Evolutionary conservation across 169 alveolate genomes (phyloP), one percentile per base, ranked within the genome.

Genomic region (Plasmodium blacklocki): DNA sequence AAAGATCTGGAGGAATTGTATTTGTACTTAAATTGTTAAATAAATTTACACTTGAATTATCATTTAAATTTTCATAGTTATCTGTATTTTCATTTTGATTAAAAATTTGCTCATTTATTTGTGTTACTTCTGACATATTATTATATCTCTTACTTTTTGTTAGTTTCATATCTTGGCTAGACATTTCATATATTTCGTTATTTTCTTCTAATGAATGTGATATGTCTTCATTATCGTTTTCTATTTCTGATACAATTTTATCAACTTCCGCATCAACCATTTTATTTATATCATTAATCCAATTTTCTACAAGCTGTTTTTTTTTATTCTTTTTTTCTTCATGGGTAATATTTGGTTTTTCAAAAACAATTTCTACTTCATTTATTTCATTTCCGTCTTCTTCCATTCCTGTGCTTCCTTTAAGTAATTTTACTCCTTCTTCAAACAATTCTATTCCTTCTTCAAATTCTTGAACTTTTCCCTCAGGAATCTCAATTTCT

Each of bases 371-470:
- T 56, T 54, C 58, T 73, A 73, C 56, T 73, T 73, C 86, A n/a
- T 73, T 70, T 54, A 73, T 23, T 26, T 50, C 86, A 23, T 9
- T 3, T 23, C 47, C 86, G 5, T 70, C 86, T 6, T 66, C 50
- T 54, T 9, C 15, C 29, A 26, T 12, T 45, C 15, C 3, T 73
- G 32, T 70, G 21, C 72, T 66, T 14, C 32, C 71, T 73, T 73
- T 18, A 73, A 73, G 52, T 73, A 73, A 18, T 52, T 73, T 73
- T 73, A 73, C 26, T 58, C 86, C 86, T 73, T 73, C 72, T 54
- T 73, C 43, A 23, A 73, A 73, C 58, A 73, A 56, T 73, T 73
- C 86, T 14, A 73, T 19, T 39, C 72, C 86, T 73, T 73, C 58
- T 6, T 73, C 60, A 73, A 73, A 45, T 54, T 73, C 86, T 73